Evolutionary conservation across 2,329 filamentous ascomycete genomes (phyloP).

Genomic region (Fonsecaea erecta): DNA sequence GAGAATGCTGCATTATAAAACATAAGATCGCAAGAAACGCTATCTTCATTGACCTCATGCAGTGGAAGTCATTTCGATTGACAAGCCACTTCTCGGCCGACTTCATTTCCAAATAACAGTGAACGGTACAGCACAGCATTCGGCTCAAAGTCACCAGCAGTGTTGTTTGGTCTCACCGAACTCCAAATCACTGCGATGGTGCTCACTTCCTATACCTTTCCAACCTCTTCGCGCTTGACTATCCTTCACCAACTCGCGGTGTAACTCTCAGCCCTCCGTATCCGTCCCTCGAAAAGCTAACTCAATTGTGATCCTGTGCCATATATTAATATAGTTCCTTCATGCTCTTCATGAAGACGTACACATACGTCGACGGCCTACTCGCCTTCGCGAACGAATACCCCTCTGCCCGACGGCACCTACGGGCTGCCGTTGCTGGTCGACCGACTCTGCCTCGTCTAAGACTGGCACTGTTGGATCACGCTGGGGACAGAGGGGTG

Average conservation of each 20-base stretch:
- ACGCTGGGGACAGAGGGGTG: slow-evolving; percentile 15
- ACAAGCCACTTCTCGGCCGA: neutral
- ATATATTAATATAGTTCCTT: too few relatives aligned
- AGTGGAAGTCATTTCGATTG: neutral
- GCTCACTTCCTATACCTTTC: neutral
- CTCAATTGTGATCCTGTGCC: too few relatives aligned
- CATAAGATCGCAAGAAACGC: neutral
- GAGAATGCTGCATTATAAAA: neutral
- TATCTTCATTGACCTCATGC: neutral
- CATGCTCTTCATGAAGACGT: slow-evolving; percentile 1
- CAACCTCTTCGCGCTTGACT: neutral
- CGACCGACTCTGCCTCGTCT: slow-evolving; percentile 15
- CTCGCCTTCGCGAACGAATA: slow-evolving; percentile 11
- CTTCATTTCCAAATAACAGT: neutral
- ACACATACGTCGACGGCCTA: slow-evolving; percentile 3
- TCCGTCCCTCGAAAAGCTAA: neutral
- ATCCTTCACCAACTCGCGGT: too few relatives aligned
- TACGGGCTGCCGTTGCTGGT: slow-evolving; percentile 14
- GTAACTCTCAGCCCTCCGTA: too few relatives aligned
- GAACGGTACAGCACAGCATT: neutral
- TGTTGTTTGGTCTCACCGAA: neutral
- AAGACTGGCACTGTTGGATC: slow-evolving; percentile 19
- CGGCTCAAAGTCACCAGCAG: neutral
- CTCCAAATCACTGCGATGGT: neutral
- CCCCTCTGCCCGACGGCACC: slow-evolving; percentile 2